Conservation (phyloP, 371 early-diverging fungal species). For the Mucor circinelloides region DNA sequence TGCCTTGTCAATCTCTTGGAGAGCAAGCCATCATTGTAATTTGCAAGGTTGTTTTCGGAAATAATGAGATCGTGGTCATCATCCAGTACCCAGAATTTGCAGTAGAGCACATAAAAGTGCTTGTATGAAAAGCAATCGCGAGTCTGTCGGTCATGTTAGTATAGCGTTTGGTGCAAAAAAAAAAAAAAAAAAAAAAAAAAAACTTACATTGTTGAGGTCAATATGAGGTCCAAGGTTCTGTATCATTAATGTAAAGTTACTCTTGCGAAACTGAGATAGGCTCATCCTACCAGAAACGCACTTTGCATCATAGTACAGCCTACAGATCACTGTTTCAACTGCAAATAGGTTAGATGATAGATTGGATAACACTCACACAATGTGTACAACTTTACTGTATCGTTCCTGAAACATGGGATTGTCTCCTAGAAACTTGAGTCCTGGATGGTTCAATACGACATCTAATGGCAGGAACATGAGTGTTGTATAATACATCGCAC, state of each 20-base stretch:
- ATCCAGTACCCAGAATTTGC: conserved; percentile 93
- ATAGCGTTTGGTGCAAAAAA: too few relatives aligned
- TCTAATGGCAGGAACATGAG: conserved; percentile 28
- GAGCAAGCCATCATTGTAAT: conserved; percentile 68
- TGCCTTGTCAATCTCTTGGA: conserved; percentile 61
- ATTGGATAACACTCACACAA: neutral
- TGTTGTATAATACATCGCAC: neutral
- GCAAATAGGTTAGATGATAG: neutral
- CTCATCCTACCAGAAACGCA: conserved; percentile 74
- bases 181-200: too few relatives aligned
- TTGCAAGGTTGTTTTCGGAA: conserved; percentile 61
- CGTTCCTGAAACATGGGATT: conserved; percentile 82
- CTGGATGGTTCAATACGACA: conserved; percentile 79
- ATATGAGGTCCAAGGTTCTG: conserved; percentile 65
- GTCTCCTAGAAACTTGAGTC: conserved; percentile 78
- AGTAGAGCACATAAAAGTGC: conserved; percentile 95
- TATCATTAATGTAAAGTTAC: conserved; percentile 61
- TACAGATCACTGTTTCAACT: conserved; percentile 79
- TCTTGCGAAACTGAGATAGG: conserved; percentile 68
- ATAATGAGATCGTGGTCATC: conserved; percentile 74
- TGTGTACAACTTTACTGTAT: conserved; percentile 58
- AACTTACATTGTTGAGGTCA: conserved; percentile 74
- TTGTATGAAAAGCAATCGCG: conserved; percentile 89
- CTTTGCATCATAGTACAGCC: conserved; percentile 78
- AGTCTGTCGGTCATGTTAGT: conserved; percentile 31